These are phyloP conservation scores for Passiflora organensis DNA, from an alignment of 345 rosid species.

Conservation along the genomic window DNA sequence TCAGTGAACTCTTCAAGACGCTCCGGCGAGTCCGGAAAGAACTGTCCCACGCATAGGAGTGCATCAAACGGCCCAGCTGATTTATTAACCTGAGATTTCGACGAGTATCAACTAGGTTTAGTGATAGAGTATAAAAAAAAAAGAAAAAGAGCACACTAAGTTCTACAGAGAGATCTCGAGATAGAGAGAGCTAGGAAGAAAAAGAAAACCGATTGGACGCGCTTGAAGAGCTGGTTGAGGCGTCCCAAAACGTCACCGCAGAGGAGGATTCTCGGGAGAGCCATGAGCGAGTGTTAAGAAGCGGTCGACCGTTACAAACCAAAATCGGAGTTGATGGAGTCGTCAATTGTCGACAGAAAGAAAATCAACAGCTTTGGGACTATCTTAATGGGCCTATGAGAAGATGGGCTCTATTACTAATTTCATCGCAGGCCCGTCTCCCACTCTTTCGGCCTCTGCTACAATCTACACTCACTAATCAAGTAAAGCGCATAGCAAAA, in stretches of 20 bases:
- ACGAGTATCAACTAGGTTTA: not conserved
- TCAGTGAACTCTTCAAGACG: slow-evolving; percentile 52
- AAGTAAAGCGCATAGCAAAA: too few relatives aligned
- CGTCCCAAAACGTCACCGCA: slow-evolving; percentile 87
- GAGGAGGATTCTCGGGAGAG: slow-evolving; percentile 68
- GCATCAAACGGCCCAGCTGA: slow-evolving; percentile 82
- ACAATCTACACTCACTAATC: too few relatives aligned
- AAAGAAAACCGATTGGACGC: slow-evolving; percentile 55
- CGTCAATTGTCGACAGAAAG: too few relatives aligned
- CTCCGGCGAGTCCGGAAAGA: slow-evolving; percentile 67
- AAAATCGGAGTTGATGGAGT: too few relatives aligned
- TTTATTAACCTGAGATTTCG: slow-evolving; percentile 55
- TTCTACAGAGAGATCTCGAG: not conserved
- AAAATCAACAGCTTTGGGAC: too few relatives aligned
- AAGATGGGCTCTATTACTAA: too few relatives aligned
- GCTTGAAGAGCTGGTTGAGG: slow-evolving; percentile 78
- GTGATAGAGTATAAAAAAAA: not conserved
- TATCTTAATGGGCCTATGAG: too few relatives aligned
- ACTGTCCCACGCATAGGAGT: slow-evolving; percentile 77
- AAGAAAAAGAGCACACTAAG: not conserved
- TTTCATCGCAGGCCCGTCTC: too few relatives aligned
- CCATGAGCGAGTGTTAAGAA: slow-evolving; percentile 41
- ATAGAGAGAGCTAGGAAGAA: too few relatives aligned
- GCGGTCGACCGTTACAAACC: too few relatives aligned
- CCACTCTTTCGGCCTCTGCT: too few relatives aligned